Base-by-base conservation (phyloP, 2,329 filamentous ascomycete genomes). In the Fusarium fujikuroi region DNA sequence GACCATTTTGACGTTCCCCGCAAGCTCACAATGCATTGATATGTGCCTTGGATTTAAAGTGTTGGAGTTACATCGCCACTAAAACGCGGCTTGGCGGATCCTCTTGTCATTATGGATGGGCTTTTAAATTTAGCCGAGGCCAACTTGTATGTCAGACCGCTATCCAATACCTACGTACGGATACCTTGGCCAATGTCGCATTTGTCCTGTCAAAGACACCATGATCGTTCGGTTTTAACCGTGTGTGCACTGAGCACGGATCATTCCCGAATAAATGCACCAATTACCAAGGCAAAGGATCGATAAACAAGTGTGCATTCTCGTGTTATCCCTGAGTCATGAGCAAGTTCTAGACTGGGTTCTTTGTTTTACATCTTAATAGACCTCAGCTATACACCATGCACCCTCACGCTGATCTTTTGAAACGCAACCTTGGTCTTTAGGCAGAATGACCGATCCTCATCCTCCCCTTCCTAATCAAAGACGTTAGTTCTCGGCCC, bases 381-480 rank as follows among this genome's bases (percentile, higher is more conserved):
- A 57, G 30, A 36, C 19, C 11, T 18, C 28, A 44, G 30, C 43
- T 69, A 69, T 68, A 56, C 18, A 61, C 19, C 11, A 49, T 44
- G 42, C 43, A 43, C 19, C 47, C 32, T 50, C 42, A 39, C 43
- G 42, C 43, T 36, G 53, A 63, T 54, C 16, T 43, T 53, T 47
- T 73, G 70, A 73, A 73, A 70, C 69, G 36, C 30, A 28, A 46
- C 30, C 46, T 50, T 42, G 18, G 25, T 44, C 59, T 59, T 73
- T 69, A 73, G 70, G 64, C 70, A 73, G 66, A 73, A 73, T 60
- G 44, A 16, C n/a, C 36, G 40, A 32, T 66, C 59, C 46, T 46
- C 37, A 21, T 16, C 34, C n/a, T 46, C 63, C 44, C 69, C 43
- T 72, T 23, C 18, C 40, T 57, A 47, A 52, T 69, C 30, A 70